phyloP scores from a whole-genome alignment of 371 early-diverging fungal genomes.

The Rhizopus microsporus region DNA sequence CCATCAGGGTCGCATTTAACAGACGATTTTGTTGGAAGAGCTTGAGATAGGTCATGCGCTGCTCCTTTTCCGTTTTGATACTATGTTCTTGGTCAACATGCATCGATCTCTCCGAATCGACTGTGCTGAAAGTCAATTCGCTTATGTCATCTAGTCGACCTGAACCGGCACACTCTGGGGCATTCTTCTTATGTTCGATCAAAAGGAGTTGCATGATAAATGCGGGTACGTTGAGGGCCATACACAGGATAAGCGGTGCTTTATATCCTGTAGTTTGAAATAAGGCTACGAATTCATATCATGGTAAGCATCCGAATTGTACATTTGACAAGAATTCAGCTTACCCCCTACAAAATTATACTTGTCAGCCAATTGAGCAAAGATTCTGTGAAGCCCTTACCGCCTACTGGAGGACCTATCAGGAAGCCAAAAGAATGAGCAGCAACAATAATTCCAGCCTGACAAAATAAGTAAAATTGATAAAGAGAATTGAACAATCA shows the following conservation, averaged over 20 bases:
- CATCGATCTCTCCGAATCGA: neutral
- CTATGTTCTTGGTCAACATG: too few species aligned
- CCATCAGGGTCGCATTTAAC: too few species aligned
- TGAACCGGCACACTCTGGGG: conserved; percentile 14
- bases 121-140: too few species aligned
- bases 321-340: neutral
- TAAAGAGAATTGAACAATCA: neutral
- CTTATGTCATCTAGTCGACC: neutral
- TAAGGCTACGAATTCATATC: conserved; percentile 17
- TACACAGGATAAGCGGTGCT: conserved; percentile 68
- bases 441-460: too few species aligned
- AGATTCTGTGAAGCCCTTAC: too few species aligned
- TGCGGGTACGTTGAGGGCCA: conserved; percentile 52
- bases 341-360: conserved; percentile 12
- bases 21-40: too few species aligned
- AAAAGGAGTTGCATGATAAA: conserved; percentile 38
- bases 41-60: too few species aligned
- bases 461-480: neutral
- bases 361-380: conserved; percentile 52
- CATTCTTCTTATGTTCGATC: conserved; percentile 41
- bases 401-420: too few species aligned
- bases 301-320: too few species aligned
- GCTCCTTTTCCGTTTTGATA: too few species aligned
- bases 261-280: conserved; percentile 58
- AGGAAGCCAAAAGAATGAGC: too few species aligned